A percentile compares a stretch with the other conserved stretches of the same genome.
Conservation (phyloP, 1,284 basidiomycete species). For the Rhodofomes roseus region DNA sequence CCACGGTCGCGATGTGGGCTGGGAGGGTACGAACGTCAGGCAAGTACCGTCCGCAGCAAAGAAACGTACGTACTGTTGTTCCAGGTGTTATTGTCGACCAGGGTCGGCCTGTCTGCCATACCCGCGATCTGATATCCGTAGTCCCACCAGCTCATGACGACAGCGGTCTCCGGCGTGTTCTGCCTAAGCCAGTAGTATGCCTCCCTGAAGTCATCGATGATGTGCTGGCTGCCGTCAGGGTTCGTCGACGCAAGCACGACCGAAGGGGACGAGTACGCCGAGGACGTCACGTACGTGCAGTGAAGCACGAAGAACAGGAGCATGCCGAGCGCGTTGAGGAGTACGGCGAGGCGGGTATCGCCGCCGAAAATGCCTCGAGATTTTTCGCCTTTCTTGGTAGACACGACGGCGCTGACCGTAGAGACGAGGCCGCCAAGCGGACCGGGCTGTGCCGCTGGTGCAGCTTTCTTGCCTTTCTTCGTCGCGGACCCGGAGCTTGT, state of each 20-base stretch:
- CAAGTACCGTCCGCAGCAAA: conserved; percentile 7
- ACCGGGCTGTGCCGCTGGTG: conserved; percentile 29
- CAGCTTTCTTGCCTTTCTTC: conserved; percentile 50
- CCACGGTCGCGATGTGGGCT: conserved; percentile 96
- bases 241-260: conserved; percentile 87
- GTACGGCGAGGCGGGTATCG: conserved; percentile 78
- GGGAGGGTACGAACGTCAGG: conserved; percentile 11
- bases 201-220: conserved; percentile 99
- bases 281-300: conserved; percentile 95
- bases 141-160: conserved; percentile 99
- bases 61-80: conserved; percentile 82
- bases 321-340: conserved; percentile 77
- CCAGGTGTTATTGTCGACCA: conserved; percentile 99
- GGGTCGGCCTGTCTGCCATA: conserved; percentile 95
- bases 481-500: conserved; percentile 34
- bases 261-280: conserved; percentile 96
- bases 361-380: conserved; percentile 75
- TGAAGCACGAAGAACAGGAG: conserved; percentile 91
- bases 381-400: conserved; percentile 28
- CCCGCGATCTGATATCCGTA: conserved; percentile 99
- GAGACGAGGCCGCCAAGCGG: conserved; percentile 40
- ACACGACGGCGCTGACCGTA: conserved; percentile 34
- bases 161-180: conserved; percentile 90
- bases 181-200: conserved; percentile 99
- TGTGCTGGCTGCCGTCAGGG: conserved; percentile 86